A percentile compares a stretch with the other conserved stretches of the same genome.
These are phyloP conservation scores for Delonix regia DNA, from an alignment of 306 rosid species.

Conservation along the genomic window DNA sequence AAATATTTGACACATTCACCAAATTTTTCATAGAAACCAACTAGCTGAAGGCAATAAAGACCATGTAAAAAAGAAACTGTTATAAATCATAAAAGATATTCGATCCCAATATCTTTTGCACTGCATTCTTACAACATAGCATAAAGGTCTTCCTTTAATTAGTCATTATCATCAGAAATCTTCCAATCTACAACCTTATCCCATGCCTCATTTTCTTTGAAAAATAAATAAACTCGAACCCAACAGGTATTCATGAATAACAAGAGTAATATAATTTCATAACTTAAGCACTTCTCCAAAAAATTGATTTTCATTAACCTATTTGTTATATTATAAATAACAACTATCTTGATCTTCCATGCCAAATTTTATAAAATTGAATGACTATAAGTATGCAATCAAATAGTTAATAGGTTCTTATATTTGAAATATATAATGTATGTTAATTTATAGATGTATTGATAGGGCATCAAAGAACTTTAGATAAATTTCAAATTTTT, in stretches of 20 bases:
- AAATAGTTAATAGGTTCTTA: no score
- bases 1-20: not conserved
- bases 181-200: not conserved
- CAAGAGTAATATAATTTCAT: constrained; percentile 3
- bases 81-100: not conserved
- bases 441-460: no score
- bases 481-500: no score
- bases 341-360: no score
- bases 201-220: not conserved
- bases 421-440: no score
- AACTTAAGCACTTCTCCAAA: not conserved
- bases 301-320: no score
- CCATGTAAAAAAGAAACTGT: not conserved
- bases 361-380: no score
- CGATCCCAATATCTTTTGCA: not conserved
- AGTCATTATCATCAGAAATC: not conserved
- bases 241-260: not conserved
- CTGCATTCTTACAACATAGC: not conserved
- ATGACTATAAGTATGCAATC: no score
- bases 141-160: no score
- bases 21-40: not conserved
- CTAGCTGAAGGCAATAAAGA: not conserved
- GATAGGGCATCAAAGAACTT: no score
- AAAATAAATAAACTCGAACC: constrained; percentile 16
- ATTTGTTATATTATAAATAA: no score